Percentiles rank a stretch among this genome's conserved stretches.
Evolutionary conservation across 2,329 filamentous ascomycete species (phyloP).

Genomic region (Periglandula ipomoeae): DNA sequence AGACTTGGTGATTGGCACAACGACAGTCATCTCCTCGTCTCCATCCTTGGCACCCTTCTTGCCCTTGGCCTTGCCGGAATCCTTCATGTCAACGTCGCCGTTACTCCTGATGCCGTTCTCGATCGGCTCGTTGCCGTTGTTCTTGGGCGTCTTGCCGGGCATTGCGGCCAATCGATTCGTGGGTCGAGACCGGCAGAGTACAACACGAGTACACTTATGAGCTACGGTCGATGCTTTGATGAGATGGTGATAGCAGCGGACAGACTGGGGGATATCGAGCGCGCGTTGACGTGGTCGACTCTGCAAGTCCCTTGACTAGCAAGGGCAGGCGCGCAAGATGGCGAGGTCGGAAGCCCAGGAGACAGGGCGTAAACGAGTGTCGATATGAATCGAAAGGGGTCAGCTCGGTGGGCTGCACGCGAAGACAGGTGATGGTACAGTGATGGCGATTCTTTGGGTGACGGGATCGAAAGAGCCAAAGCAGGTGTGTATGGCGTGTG

Average conservation of each 20-base stretch:
- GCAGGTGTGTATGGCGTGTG: slow-evolving; percentile 3
- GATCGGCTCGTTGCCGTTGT: slow-evolving; percentile 60
- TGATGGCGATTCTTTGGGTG: slow-evolving; percentile 6
- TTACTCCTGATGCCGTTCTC: slow-evolving; percentile 59
- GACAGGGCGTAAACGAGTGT: slow-evolving; percentile 5
- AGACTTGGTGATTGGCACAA: slow-evolving; percentile 64
- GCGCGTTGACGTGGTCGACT: slow-evolving; percentile 6
- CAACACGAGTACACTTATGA: neutral
- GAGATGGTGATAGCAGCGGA: neutral
- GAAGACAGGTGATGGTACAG: neutral
- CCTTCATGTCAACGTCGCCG: slow-evolving; percentile 60
- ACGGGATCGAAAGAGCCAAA: neutral
- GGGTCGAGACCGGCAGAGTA: neutral
- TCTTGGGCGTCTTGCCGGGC: slow-evolving; percentile 66
- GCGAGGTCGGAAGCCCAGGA: neutral
- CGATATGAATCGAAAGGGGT: neutral
- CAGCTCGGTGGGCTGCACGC: neutral
- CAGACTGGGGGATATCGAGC: neutral
- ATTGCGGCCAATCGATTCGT: slow-evolving; percentile 32
- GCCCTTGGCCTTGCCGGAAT: slow-evolving; percentile 56
- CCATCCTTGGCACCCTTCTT: slow-evolving; percentile 57
- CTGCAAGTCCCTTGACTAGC: neutral
- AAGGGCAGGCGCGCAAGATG: slow-evolving; percentile 7
- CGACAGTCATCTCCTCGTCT: slow-evolving; percentile 73
- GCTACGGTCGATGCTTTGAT: neutral